Conservation (phyloP, 2,329 filamentous ascomycete genomes). For the Phyllosticta paracitricarpa region DNA sequence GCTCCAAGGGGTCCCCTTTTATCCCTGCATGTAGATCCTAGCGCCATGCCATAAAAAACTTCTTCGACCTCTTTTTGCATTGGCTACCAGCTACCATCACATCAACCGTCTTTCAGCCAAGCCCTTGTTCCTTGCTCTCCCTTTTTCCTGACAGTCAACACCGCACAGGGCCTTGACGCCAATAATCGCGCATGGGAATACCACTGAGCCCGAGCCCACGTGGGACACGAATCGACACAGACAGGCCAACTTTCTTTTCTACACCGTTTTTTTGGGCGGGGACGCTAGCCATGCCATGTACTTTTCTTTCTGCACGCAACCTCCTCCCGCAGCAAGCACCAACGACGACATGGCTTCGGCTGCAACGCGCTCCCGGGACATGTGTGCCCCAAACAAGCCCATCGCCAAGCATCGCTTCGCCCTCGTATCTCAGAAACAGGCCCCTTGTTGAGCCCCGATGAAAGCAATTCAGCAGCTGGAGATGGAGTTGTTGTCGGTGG, state of each 20-base stretch:
- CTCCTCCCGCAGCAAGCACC: background rate
- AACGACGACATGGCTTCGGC: slow-evolving; percentile 11
- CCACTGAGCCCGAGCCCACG: background rate
- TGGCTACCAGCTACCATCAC: background rate
- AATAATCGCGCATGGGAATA: background rate
- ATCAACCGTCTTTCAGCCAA: background rate
- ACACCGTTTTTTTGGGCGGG: background rate
- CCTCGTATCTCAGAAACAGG: background rate
- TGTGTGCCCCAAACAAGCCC: background rate
- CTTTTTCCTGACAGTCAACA: background rate
- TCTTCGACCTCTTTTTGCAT: background rate
- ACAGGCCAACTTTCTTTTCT: background rate
- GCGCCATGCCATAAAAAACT: background rate
- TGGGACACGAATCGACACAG: background rate
- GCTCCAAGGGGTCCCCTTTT: background rate
- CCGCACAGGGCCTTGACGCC: background rate
- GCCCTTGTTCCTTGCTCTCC: background rate
- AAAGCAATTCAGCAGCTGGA: background rate
- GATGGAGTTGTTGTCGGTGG: background rate
- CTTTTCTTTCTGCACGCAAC: background rate
- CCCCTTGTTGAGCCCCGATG: background rate
- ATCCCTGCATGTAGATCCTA: background rate
- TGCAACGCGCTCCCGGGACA: slow-evolving; percentile 15
- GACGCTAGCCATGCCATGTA: background rate
- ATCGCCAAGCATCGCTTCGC: background rate